Evolutionary conservation across 495 filamentous ascomycete genomes (phyloP), one percentile per base, ranked within the genome.

Genomic region (Penicillium ochrochloron): DNA sequence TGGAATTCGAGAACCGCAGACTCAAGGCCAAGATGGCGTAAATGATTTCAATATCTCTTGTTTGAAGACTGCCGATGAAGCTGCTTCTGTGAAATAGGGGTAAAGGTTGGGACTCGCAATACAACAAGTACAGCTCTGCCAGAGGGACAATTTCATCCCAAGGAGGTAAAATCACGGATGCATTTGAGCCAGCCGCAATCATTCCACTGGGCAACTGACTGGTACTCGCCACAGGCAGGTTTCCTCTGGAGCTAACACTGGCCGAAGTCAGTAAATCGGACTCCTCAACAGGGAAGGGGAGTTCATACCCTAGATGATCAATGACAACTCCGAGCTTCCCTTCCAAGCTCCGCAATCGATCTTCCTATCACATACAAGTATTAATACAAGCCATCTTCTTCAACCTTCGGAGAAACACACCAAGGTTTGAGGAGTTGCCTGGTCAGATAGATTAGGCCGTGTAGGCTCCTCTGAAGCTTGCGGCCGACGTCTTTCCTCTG

Each of bases 41-140:
- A 11, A 82, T 64, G 33, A 83, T 58, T 59, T 83, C 80, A 21
- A 72, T 63, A 34, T 81, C 76, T 1, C 80, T 75, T 14, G 63
- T 61, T 31, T 66, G 68, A 0, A 83, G 60, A 46, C 63, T 80
- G 7, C 63, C 54, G 8, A 82, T 27, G 58, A 83, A 83, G 10
- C 63, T 76, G 39, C 67, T 65, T 9, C 73, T 64, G 48, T 77
- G 70, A 50, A 83, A 83, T 6, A 83, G 66, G 60, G 80, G 80
- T 21, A 83, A 66, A 12, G 80, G 79, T 57, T 83, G 80, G 34
- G 75, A 80, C 34, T 83, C 78, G 51, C 80, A 83, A 46, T 80
- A 82, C 15, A 74, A 42, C 27, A 82, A 54, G 65, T 82, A 83
- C 3, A 76, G 60, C 54, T 81, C 70, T 9, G 75, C 80, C 29